These are phyloP conservation scores for Blastobotrys mokoenaii DNA, from an alignment of 805 yeast genomes.

Conservation along the genomic window DNA sequence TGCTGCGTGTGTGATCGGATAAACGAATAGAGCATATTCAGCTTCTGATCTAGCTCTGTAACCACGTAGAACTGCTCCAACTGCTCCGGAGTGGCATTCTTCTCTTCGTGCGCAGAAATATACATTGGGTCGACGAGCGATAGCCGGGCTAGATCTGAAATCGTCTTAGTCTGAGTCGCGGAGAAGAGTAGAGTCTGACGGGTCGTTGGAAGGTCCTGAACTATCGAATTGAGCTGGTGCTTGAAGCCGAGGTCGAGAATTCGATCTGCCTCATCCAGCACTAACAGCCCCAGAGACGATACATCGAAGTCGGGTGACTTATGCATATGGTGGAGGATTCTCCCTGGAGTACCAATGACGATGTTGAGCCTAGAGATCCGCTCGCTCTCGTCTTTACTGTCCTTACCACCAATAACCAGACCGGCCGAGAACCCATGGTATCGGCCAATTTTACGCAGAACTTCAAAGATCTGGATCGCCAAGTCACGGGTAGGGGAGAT, in stretches of 20 bases:
- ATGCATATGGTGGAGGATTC: conserved; percentile 83
- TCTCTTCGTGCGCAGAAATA: conserved; percentile 38
- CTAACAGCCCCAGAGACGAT: conserved; percentile 65
- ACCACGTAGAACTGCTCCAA: conserved; percentile 77
- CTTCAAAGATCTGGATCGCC: conserved; percentile 87
- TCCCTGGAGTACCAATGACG: conserved; percentile 85
- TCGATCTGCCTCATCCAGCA: conserved; percentile 87
- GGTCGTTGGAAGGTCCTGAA: conserved; percentile 66
- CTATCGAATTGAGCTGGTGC: conserved; percentile 70
- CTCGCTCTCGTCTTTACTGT: conserved; percentile 70
- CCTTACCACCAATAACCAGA: conserved; percentile 89
- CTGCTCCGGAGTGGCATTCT: conserved; percentile 63
- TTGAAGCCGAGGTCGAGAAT: conserved; percentile 91
- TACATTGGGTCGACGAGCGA: conserved; percentile 59
- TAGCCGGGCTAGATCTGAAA: conserved; percentile 73
- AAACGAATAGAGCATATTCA: conserved; percentile 80
- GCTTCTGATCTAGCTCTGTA: conserved; percentile 67
- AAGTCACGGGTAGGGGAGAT: conserved; percentile 90
- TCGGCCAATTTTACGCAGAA: conserved; percentile 71
- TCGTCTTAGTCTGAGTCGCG: conserved; percentile 82
- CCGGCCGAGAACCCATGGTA: conserved; percentile 77
- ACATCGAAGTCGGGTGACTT: conserved; percentile 76
- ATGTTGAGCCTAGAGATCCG: conserved; percentile 74
- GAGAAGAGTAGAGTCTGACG: conserved; percentile 81
- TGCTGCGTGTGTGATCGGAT: conserved; percentile 72